Base-by-base conservation (phyloP, 441 rosid genomes). In the Euphorbia schlechtendalii region DNA sequence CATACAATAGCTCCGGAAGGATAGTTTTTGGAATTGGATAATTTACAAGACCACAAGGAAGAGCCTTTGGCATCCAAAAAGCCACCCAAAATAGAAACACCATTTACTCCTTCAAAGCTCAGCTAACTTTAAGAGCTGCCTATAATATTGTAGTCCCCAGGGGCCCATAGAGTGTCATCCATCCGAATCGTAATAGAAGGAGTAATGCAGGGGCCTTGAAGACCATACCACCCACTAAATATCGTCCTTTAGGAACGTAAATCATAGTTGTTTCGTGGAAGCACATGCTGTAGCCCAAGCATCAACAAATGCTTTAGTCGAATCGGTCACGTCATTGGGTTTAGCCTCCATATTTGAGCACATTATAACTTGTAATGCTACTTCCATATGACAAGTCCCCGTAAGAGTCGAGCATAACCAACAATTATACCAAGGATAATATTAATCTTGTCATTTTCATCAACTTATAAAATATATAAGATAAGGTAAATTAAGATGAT, bases 1-100 rank as follows among this genome's bases (percentile, higher is more conserved):
- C 11, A 27, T 80, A 81, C 82, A 77, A 84, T 82, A 63, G 86
- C 83, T 14, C 87, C 84, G n/a, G 38, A 54, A 36, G 84, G 87
- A 65, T 85, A 82, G 41, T 62, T 21, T 1, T 27, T 18, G 53
- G 73, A 65, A 6, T 70, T 53, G 38, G 76, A 76, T 20, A 8
- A 8, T 40, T 83, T 79, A 38, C 86, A 81, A 30, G 58, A 74
- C 90, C 90, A 83, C 71, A 81, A 65, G 14, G 74, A 48, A 1
- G 80, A 51, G 18, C 85, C 90, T 10, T 72, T 79, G 24, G 87
- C 87, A 63, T 85, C 86, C n/a, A 85, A 70, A 25, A 74, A 67
- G 14, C 86, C 86, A 14, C 84, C 90, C 55, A 69, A 57, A 24
- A 77, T 60, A 48, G 81, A 76, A 51, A 73, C 70, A 36, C 77